A percentile compares a stretch with the other conserved stretches of the same genome.
These are phyloP conservation scores for Chaetoceros muelleri DNA, from an alignment of 108 stramenopile genomes.

Conservation along the genomic window DNA sequence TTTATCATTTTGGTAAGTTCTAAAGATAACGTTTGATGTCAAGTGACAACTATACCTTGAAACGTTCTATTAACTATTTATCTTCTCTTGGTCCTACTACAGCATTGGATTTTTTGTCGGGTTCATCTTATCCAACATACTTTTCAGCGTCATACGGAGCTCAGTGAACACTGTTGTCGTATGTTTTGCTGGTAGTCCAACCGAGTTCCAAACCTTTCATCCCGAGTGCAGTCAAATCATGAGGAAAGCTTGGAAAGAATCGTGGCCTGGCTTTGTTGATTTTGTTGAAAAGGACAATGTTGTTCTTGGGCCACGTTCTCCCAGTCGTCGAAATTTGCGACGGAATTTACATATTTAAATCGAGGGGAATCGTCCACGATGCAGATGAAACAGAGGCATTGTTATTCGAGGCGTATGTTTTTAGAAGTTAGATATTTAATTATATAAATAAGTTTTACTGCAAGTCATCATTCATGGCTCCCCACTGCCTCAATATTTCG, in stretches of 20 bases:
- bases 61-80: slow-evolving; percentile 1
- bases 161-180: slow-evolving; percentile 84
- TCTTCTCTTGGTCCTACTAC: background rate
- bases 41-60: background rate
- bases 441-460: background rate
- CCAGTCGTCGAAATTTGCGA: too few species aligned
- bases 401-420: too few species aligned
- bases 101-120: slow-evolving; percentile 65
- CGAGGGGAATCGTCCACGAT: too few species aligned
- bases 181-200: slow-evolving; percentile 80
- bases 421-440: too few species aligned
- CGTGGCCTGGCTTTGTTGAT: slow-evolving; percentile 83
- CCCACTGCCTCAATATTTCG: slow-evolving; percentile 73
- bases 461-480: slow-evolving; percentile 10
- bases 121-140: slow-evolving; percentile 51
- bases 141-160: slow-evolving; percentile 65
- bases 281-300: slow-evolving; percentile 22
- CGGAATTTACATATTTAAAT: too few species aligned
- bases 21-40: background rate
- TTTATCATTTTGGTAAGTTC: slow-evolving; percentile 46
- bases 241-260: slow-evolving; percentile 71
- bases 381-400: too few species aligned
- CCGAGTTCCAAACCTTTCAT: slow-evolving; percentile 75
- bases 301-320: too few species aligned
- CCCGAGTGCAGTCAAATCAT: slow-evolving; percentile 73